Base-by-base conservation (phyloP, 2,329 filamentous ascomycete species). In the Dothidotthia symphoricarpi region DNA sequence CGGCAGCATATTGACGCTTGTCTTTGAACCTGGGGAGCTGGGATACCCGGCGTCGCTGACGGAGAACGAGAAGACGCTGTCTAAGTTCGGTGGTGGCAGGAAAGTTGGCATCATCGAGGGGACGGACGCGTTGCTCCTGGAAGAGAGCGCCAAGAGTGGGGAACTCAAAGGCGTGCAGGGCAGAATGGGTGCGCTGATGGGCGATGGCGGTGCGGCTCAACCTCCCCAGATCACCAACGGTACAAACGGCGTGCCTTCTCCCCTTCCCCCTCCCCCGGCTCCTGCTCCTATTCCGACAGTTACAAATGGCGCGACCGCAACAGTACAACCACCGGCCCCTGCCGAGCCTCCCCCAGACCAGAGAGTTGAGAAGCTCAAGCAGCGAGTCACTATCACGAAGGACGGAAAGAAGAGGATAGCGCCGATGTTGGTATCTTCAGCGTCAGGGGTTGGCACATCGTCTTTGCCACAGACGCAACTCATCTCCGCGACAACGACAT, bases 141-240 rank as follows among this genome's bases (percentile, higher is more conserved):
- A 98, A 68, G 89, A 94, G 54, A 85, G 84, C 63, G 95, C 89
- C 69, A 96, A 94, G 62, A 89, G 85, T 28, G 91, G 86, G 15
- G 93, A 98, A 64, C 78, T 91, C 22, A 87, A 85, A 49, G 90
- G 86, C 4, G 90, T 91, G 0, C 88, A 98, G 68, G 93, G 89
- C 2, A 81, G 91, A 50, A 98, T 98, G 93, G 93, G 93, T 10
- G 91, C 91, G n/a, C 70, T 98, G 25, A 98, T 98, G 93, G 91
- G 91, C 5, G 90, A 95, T 59, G 77, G 78, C 13, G 58, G 60
- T 38, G 55, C 62, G 22, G 51, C 55, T 7, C 59, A 62, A 19
- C 71, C 76, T 2, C 67, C 77, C 3, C 80, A 80, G 26, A 36
- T 70, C 63, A 80, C 80, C 27, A 65, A 87, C 48, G 74, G 73